Conservation (phyloP, 2,329 filamentous ascomycete species). For the Cercospora zeae-maydis region DNA sequence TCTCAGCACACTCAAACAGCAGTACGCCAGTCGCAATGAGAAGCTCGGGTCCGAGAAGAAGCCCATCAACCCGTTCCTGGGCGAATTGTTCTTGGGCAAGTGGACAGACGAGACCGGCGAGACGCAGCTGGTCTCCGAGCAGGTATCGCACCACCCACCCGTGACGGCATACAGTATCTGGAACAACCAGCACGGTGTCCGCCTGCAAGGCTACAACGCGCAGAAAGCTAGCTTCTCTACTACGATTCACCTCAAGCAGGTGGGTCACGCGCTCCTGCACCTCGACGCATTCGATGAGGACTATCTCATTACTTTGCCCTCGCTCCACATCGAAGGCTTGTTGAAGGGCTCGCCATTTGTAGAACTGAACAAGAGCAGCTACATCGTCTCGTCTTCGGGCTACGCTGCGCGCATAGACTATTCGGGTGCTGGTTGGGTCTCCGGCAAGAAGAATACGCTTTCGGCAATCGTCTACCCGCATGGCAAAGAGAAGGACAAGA, state of each 20-base stretch:
- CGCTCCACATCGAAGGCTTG: slow-evolving; percentile 88
- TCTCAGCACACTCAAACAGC: slow-evolving; percentile 84
- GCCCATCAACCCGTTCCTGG: slow-evolving; percentile 91
- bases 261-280: slow-evolving; percentile 77
- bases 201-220: slow-evolving; percentile 80
- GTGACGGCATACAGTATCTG: slow-evolving; percentile 91
- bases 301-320: slow-evolving; percentile 87
- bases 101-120: slow-evolving; percentile 81
- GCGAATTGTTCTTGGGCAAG: slow-evolving; percentile 86
- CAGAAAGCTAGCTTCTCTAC: slow-evolving; percentile 93
- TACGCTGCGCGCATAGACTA: slow-evolving; percentile 91
- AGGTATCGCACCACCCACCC: slow-evolving; percentile 94
- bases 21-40: slow-evolving; percentile 72
- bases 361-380: slow-evolving; percentile 79
- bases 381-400: slow-evolving; percentile 81
- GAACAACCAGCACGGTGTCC: slow-evolving; percentile 77
- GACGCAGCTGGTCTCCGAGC: slow-evolving; percentile 85
- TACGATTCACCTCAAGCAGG: slow-evolving; percentile 81
- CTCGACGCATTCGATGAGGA: slow-evolving; percentile 65
- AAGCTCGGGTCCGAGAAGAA: slow-evolving; percentile 91
- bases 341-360: slow-evolving; percentile 84
- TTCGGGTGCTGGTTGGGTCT: slow-evolving; percentile 88
- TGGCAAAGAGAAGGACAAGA: slow-evolving; percentile 58
- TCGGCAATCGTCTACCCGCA: slow-evolving; percentile 69
- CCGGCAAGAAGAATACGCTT: slow-evolving; percentile 92